Percentiles rank a stretch among this genome's conserved stretches.
phyloP scores from a whole-genome alignment of 352 stramenopile genomes.

The Phytophthora palmivora region DNA sequence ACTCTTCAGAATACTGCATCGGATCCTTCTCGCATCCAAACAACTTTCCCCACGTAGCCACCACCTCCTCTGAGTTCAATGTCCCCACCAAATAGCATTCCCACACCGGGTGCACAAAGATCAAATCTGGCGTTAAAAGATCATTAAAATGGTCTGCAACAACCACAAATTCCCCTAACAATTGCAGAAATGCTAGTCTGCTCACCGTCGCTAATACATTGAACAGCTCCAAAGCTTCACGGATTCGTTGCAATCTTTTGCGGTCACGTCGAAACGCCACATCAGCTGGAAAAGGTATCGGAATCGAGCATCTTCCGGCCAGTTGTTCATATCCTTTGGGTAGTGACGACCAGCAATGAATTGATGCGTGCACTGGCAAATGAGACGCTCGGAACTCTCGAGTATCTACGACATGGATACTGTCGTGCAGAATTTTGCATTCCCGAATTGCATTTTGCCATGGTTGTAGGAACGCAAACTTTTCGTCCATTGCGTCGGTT shows the following conservation, averaged over 20 bases:
- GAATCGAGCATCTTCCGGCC: conserved; percentile 14
- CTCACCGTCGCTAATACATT: conserved; percentile 23
- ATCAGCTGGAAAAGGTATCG: conserved; percentile 17
- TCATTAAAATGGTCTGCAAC: conserved; percentile 22
- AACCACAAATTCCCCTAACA: conserved; percentile 18
- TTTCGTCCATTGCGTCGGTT: conserved; percentile 5
- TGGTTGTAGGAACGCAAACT: conserved; percentile 17
- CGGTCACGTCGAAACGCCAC: conserved; percentile 1
- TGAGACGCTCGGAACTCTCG: conserved; percentile 7
- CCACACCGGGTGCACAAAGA: conserved; percentile 25
- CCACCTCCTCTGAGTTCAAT: conserved; percentile 7
- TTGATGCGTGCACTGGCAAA: conserved; percentile 9
- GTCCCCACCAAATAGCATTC: conserved; percentile 25
- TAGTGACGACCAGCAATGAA: conserved; percentile 17
- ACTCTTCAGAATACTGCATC: conserved; percentile 21
- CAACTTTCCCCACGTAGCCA: conserved; percentile 13
- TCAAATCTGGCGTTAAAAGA: conserved; percentile 19
- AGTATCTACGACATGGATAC: conserved; percentile 6
- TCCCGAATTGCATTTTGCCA: conserved; percentile 9
- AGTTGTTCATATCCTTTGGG: conserved; percentile 16
- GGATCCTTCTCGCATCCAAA: conserved; percentile 11
- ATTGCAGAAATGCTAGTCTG: conserved; percentile 11
- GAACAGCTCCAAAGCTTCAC: conserved; percentile 29
- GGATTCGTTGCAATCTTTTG: conserved; percentile 12
- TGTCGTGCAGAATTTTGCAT: conserved; percentile 18